Base-by-base conservation (phyloP, 2,329 filamentous ascomycete genomes). In the Sporothrix brunneoviolacea region DNA sequence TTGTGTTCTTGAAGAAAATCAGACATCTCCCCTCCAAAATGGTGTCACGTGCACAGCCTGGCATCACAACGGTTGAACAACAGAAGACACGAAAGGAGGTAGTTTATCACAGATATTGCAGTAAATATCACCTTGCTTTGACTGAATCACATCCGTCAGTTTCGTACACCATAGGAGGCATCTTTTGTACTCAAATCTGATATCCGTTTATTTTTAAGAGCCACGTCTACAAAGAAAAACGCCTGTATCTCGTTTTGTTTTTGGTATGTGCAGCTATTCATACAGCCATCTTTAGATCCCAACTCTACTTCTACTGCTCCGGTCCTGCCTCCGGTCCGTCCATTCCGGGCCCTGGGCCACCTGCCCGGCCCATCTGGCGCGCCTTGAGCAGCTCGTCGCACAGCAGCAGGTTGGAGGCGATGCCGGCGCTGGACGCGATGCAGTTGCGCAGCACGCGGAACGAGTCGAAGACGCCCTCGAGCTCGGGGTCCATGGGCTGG, bases 371-470 rank as follows among this genome's bases (percentile, higher is more conserved):
- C 93, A 98, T 98, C 74, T 98, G 91, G 66, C 93, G 80, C 55
- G 93, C 93, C 78, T 98, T 98, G 62, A 98, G 76, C 74, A 98
- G 79, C 76, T 98, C 93, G 64, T 98, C 93, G 64, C 93, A 98
- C 44, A 98, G 79, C 58, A 98, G 74, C 57, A 98, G 75, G 72
- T 98, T 98, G 9, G 88, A 91, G 6, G 93, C 91, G 63, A 98
- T 98, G 56, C 93, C 89, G 22, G 91, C 86, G 68, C 90, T 93
- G 30, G 91, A 96, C 3, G 93, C 90, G 56, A 98, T 83, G 67
- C 85, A 90, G 74, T 97, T 97, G 59, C 93, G 81, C 61, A 98
- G 70, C 32, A 98, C 93, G 52, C 93, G 82, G 82, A 94, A 98
- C 13, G 91, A 96, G 68, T 98, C 93, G 66, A 88, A 98, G 8